phyloP scores from a whole-genome alignment of 2,329 filamentous ascomycete species.

The Xylariales sp. region DNA sequence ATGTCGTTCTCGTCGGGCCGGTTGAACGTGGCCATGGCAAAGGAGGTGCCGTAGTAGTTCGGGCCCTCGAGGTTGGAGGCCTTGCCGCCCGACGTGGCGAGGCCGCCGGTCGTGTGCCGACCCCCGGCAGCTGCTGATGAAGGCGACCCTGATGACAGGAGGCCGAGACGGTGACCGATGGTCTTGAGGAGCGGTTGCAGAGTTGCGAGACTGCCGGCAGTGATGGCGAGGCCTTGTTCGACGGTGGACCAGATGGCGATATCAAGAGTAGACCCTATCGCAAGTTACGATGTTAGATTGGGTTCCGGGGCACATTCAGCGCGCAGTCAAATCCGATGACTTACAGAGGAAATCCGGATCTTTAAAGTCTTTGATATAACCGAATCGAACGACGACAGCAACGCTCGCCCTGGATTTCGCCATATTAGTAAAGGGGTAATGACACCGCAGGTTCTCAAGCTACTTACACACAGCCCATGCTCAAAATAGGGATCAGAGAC shows the following conservation, averaged over 20 bases:
- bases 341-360: conserved; percentile 39
- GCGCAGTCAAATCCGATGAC: conserved; percentile 10
- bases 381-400: conserved; percentile 36
- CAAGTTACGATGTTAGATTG: not conserved
- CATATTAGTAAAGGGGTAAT: not conserved
- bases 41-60: no score
- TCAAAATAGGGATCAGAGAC: conserved; percentile 40
- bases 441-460: not conserved
- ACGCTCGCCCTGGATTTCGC: conserved; percentile 28
- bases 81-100: no score
- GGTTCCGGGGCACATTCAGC: no score
- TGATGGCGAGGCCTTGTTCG: conserved; percentile 43
- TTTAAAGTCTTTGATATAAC: conserved; percentile 31
- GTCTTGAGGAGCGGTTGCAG: conserved; percentile 34
- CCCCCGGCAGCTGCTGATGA: no score
- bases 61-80: no score
- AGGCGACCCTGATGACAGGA: no score
- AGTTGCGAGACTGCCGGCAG: conserved; percentile 41
- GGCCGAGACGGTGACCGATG: conserved; percentile 2
- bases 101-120: no score
- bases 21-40: no score
- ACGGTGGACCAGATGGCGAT: conserved; percentile 46
- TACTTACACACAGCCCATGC: conserved; percentile 37
- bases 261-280: conserved; percentile 30
- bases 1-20: no score